Base-by-base conservation (phyloP, 2,329 filamentous ascomycete species). In the Triangularia setosa region DNA sequence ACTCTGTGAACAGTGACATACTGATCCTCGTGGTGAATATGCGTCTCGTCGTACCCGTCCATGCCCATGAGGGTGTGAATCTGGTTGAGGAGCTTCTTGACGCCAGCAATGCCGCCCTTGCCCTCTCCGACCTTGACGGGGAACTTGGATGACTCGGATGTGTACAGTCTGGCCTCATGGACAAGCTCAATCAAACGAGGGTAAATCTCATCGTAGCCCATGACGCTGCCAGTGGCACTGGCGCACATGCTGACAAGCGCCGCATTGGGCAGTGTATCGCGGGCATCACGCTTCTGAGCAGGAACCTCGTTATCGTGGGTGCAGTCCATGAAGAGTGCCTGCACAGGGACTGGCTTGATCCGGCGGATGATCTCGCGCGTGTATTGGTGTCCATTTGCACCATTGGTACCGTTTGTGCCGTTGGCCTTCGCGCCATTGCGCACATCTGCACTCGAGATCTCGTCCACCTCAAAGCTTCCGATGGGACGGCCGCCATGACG, bases 291-390 rank as follows among this genome's bases (percentile, higher is more conserved):
- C 77, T 97, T 97, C 77, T 99, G 94, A 0, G 94, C 92, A 0
- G 95, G 95, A 1, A 92, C 90, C 78, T 99, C 94, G 72, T 99
- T 99, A 79, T 99, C 95, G 76, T 99, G 95, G 0, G 96, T 99
- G 77, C 96, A 99, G 75, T 99, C 96, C 93, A 98, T 98, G 78
- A 99, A 97, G 0, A 99, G 81, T 0, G 94, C 95, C 69, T 97
- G 93, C 0, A 98, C 90, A 3, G 93, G 92, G 3, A 88, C 91
- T n/a, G 90, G 89, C 69, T 92, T 91, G 76, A 99, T 93, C 67
- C 84, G 89, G 69, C 89, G 90, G 69, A 97, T 83, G 18, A 91
- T 85, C 71, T 94, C 90, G 35, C 82, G 80, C 30, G 80, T 78
- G 25, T 78, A 74, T 5, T 18, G 16, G 7, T 60, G 58, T 72